Evolutionary conservation across 2,329 filamentous ascomycete species (phyloP).

Genomic region (Immersiporthe knoxdaviesiana): DNA sequence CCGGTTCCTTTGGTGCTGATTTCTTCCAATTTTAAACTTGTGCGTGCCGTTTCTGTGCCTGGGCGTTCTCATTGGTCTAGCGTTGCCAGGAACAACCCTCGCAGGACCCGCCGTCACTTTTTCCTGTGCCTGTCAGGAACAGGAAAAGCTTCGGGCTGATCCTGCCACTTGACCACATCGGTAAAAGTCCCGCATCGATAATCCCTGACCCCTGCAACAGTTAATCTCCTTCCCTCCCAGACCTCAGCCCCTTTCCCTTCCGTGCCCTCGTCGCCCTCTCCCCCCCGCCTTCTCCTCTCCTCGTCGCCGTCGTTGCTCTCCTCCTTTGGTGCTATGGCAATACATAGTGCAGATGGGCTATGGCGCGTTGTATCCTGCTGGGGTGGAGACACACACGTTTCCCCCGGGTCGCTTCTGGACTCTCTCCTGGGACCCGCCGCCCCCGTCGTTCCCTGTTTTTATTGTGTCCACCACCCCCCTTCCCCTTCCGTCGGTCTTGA

Average conservation of each 20-base stretch:
- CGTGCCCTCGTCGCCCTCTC: too few species aligned
- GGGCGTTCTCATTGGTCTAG: background rate
- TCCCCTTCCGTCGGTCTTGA: background rate
- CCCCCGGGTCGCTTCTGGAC: background rate
- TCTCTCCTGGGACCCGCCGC: background rate
- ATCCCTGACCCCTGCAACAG: background rate
- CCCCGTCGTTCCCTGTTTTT: background rate
- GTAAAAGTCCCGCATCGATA: background rate
- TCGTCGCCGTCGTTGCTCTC: background rate
- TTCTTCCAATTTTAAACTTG: constrained; percentile 7
- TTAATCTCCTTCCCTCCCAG: constrained; percentile 3
- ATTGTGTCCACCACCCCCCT: constrained; percentile 11
- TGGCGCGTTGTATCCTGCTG: background rate
- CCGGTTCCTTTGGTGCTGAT: background rate
- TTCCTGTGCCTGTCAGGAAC: constrained; percentile 16
- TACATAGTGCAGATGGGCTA: background rate
- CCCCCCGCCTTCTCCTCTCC: too few species aligned
- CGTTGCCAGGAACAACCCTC: background rate
- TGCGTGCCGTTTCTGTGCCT: background rate
- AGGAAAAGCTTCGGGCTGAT: constrained; percentile 11
- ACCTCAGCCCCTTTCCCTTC: constrained; percentile 7
- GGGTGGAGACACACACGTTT: background rate
- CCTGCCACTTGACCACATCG: background rate
- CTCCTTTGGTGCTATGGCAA: background rate
- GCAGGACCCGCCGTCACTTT: background rate